These are phyloP conservation scores for Hanseniaspora jakobsenii DNA, from an alignment of 805 yeast species.

Conservation along the genomic window DNA sequence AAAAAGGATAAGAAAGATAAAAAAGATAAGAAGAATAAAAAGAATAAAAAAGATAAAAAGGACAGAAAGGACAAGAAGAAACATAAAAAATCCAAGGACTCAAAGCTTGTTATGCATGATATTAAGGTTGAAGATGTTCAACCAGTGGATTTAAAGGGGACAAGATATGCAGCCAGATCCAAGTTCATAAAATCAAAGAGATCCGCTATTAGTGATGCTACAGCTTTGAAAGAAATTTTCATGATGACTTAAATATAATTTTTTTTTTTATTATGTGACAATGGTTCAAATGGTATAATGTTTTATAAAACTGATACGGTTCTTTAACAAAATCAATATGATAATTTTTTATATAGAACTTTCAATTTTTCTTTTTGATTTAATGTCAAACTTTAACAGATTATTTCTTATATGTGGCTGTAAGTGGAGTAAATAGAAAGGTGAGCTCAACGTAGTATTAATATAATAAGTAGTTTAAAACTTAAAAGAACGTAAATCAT, in stretches of 20 bases:
- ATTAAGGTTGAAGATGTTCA: constrained; percentile 12
- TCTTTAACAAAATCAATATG: no score
- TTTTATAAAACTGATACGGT: no score
- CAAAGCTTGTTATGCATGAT: constrained; percentile 8
- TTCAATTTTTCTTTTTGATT: no score
- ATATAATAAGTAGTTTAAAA: no score
- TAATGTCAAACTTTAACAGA: no score
- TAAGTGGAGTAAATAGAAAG: no score
- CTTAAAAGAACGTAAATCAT: no score
- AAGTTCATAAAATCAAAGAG: constrained; percentile 82
- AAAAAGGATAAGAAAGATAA: constrained; percentile 24
- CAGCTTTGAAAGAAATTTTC: constrained; percentile 82
- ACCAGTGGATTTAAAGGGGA: constrained; percentile 28
- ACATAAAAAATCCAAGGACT: constrained; percentile 23
- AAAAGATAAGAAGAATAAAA: constrained; percentile 21
- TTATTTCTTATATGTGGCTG: no score
- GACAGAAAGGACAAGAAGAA: constrained; percentile 26
- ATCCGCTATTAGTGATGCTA: constrained; percentile 80
- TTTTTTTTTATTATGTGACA: background rate
- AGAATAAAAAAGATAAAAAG: constrained; percentile 24
- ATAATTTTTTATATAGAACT: no score
- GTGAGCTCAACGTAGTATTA: no score
- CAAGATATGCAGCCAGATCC: constrained; percentile 66
- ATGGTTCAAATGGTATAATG: no score
- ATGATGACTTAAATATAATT: constrained; percentile 48